Evolutionary conservation across 1,139 yeast genomes (phyloP), one percentile per base, ranked within the genome.

Genomic region (Pichia sp.): DNA sequence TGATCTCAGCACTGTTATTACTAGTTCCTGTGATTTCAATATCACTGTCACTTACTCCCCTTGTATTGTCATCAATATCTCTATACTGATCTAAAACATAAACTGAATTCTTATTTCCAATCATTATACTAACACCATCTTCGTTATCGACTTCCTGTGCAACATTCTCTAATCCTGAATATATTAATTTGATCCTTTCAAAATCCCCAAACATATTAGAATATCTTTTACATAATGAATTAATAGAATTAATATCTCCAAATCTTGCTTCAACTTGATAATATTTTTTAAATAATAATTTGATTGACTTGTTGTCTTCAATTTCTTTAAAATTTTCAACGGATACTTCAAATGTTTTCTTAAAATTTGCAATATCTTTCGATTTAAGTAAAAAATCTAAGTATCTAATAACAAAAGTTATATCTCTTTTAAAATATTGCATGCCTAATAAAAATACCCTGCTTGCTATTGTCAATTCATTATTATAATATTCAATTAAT

Each of bases 401-500:
- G 66, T 91, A 91, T 49, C 80, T 78, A 56, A 77, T 73, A 47
- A 90, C 75, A 65, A 83, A 91, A 30, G 75, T 79, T 4, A 87
- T 85, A 58, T 81, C 76, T 25, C 71, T 67, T 5, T 73, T 70
- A 30, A 69, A 70, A 54, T 78, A 69, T 65, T 82, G 86, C 71
- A 86, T 71, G 2, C 96, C 98, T 48, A 89, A 70, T 58, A 87
- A 95, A 67, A 89, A 85, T 42, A 91, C 84, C 64, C 84, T 84
- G 50, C 79, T 73, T 0, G 97, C 93, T 43, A 87, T 82, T 51
- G 81, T 84, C 49, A 77, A 73, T 57, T 85, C 79, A 45, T 64
- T 76, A 53, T 77, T 78, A 62, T 83, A 83, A 62, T 81, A 83
- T 65, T 93, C 99, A 73, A 91, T 75, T 64, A 82, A 74, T 0